Evolutionary conservation across 176 grass and related monocot species (phyloP).

Genomic region (Cymbopogon citratus): DNA sequence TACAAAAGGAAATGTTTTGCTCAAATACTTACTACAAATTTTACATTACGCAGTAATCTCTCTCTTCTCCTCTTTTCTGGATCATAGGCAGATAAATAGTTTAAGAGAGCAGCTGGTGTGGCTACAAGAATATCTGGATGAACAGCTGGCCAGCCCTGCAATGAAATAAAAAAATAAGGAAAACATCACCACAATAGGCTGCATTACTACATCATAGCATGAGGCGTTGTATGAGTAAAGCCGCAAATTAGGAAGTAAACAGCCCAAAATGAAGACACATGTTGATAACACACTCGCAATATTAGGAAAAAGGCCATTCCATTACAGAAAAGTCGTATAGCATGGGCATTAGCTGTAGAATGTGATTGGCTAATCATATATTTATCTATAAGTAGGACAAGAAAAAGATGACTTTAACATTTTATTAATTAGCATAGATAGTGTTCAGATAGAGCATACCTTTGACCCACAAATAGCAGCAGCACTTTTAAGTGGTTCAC

Average conservation of each 20-base stretch:
- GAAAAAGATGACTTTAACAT: neutral
- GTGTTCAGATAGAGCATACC: conserved; percentile 36
- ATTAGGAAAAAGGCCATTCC: neutral
- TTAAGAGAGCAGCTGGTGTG: conserved; percentile 91
- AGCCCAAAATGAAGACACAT: conserved; percentile 8
- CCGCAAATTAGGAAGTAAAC: conserved; percentile 6
- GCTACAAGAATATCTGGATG: conserved; percentile 81
- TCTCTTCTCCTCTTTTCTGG: conserved; percentile 69
- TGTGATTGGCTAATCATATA: neutral
- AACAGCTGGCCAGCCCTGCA: conserved; percentile 77
- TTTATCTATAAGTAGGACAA: neutral
- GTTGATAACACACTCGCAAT: neutral
- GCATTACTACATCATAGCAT: conserved; percentile 2
- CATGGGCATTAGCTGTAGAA: neutral
- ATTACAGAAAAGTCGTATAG: conserved; percentile 1
- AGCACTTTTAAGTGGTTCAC: conserved; percentile 60
- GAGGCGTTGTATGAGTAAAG: neutral
- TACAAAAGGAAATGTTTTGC: neutral
- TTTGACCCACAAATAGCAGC: conserved; percentile 81
- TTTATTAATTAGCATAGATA: neutral
- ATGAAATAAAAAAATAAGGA: conserved; percentile 21
- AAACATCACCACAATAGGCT: conserved; percentile 28
- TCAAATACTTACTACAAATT: conserved; percentile 67
- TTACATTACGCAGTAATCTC: conserved; percentile 59
- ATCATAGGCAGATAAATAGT: conserved; percentile 88